Conservation (phyloP, 148 eudicot species). For the Chenopodium berlandieri region DNA sequence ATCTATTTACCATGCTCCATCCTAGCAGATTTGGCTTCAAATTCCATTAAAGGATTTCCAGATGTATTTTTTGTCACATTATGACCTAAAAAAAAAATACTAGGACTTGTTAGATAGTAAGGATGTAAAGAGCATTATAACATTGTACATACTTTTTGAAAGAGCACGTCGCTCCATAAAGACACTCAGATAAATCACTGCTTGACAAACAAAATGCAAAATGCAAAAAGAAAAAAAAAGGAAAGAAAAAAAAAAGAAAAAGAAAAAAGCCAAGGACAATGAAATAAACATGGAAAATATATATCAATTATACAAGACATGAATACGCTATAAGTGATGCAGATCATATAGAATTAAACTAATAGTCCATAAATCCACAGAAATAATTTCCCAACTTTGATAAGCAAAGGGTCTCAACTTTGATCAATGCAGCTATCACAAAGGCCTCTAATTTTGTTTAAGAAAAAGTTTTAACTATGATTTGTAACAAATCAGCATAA, state of each 20-base stretch:
- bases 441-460: too few species aligned
- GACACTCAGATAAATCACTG: neutral
- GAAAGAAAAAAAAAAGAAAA: too few species aligned
- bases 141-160: too few species aligned
- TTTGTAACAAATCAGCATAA: too few species aligned
- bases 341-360: neutral
- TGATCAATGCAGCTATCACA: too few species aligned
- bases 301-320: neutral
- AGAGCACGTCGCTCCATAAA: neutral
- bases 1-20: constrained; percentile 90
- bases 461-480: too few species aligned
- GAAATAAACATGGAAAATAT: neutral
- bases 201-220: neutral
- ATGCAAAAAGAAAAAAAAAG: too few species aligned
- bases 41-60: constrained; percentile 79
- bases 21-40: constrained; percentile 99
- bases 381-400: neutral
- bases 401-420: too few species aligned
- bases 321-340: neutral
- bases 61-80: constrained; percentile 45
- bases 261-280: neutral
- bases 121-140: too few species aligned
- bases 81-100: constrained; percentile 31
- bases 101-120: constrained; percentile 10
- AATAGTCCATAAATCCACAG: neutral